These are phyloP conservation scores for Sanghuangporus sanghuang DNA, from an alignment of 1,284 basidiomycete genomes.

Conservation along the genomic window DNA sequence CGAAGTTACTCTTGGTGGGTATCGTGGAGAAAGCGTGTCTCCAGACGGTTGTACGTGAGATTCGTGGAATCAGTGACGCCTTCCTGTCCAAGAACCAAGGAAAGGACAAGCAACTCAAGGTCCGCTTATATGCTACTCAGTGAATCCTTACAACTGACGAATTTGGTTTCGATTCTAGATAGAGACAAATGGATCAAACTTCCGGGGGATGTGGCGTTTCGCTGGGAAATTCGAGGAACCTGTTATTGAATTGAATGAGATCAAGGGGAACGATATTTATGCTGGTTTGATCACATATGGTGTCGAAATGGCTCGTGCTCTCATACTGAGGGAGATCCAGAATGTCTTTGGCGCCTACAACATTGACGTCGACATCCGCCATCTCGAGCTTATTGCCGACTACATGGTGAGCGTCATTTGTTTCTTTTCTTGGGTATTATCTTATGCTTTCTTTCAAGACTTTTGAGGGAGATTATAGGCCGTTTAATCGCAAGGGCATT, in stretches of 20 bases:
- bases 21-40: conserved; percentile 84
- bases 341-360: conserved; percentile 96
- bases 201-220: conserved; percentile 88
- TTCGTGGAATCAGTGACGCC: conserved; percentile 80
- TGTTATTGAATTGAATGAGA: conserved; percentile 78
- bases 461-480: conserved; percentile 94
- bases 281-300: conserved; percentile 91
- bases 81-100: conserved; percentile 65
- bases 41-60: conserved; percentile 82
- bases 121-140: conserved; percentile 26
- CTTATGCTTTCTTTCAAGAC: conserved; percentile 51
- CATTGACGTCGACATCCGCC: conserved; percentile 92
- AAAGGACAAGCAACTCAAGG: conserved; percentile 42
- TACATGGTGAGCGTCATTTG: conserved; percentile 75
- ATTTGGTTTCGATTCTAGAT: conserved; percentile 38
- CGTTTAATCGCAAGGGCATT: conserved; percentile 96
- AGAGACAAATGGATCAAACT: conserved; percentile 88
- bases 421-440: not conserved
- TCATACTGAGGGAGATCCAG: conserved; percentile 88
- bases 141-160: not conserved
- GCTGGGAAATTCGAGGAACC: conserved; percentile 55
- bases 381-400: conserved; percentile 96
- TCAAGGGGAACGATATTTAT: conserved; percentile 96
- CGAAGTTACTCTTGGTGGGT: conserved; percentile 89
- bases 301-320: conserved; percentile 93